Conservation (phyloP, 106 monocot species). For the Dendrobium catenatum region DNA sequence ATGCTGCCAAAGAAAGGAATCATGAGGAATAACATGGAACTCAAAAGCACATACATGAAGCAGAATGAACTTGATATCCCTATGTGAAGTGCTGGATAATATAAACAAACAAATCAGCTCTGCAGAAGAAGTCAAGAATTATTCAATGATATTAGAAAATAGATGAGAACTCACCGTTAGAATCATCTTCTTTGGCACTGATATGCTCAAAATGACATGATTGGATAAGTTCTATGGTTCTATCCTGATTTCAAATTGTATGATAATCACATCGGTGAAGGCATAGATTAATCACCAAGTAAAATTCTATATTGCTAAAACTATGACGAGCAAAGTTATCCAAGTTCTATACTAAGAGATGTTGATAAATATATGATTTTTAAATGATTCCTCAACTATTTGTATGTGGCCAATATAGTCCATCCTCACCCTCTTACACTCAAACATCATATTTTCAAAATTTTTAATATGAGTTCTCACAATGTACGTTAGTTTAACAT, state of each 20-base stretch:
- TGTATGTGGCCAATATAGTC: too few relatives aligned
- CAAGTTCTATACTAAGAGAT: background rate
- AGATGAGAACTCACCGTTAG: background rate
- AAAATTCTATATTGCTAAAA: background rate
- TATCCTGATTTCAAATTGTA: background rate
- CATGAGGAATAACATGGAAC: background rate
- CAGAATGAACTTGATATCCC: background rate
- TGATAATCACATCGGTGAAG: background rate
- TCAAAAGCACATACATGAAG: background rate
- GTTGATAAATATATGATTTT: background rate
- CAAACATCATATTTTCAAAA: too few relatives aligned
- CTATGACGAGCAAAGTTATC: background rate
- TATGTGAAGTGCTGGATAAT: background rate
- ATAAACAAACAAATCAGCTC: background rate
- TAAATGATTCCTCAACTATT: background rate
- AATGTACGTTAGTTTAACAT: too few relatives aligned
- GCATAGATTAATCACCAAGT: background rate
- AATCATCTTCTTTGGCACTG: background rate
- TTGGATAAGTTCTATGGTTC: background rate
- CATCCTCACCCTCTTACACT: too few relatives aligned
- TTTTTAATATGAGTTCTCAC: too few relatives aligned
- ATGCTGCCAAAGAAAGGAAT: constrained; percentile 46
- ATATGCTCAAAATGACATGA: background rate
- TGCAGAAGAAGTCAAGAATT: background rate
- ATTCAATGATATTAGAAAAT: background rate